Evolutionary conservation across 1,284 basidiomycete species (phyloP), one percentile per base, ranked within the genome.

Genomic region (Meripilus lineatus): DNA sequence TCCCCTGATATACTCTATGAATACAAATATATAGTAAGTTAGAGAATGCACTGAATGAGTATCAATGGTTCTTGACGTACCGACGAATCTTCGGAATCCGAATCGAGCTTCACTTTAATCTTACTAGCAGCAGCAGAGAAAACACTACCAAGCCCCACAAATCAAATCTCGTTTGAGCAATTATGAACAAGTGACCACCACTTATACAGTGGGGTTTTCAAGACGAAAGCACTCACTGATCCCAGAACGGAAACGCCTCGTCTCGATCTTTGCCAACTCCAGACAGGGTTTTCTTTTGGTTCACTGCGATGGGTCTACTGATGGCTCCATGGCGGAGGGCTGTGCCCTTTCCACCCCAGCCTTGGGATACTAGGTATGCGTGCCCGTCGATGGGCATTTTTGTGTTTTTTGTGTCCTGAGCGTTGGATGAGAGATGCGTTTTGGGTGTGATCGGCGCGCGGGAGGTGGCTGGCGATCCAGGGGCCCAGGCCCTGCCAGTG

Each of bases 231-330:
- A 76, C 85, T 63, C 56, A 93, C 91, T 93, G 89, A 63, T 96
- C 92, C 92, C 92, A 96, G 77, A 95, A 96, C 38, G 90, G 89
- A 59, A 93, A 92, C 0, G 89, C 89, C 54, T 93, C 91, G 59
- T 94, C 92, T 50, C 92, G 75, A 63, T 95, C 91, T 62, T 90
- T 92, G 44, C 93, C 93, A 43, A 96, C 67, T 1, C 93, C 93
- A 14, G 78, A 67, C 17, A 94, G 70, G 4, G 75, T 88, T 69
- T 85, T 89, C 72, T 95, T 95, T 63, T 89, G 86, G 1, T 84
- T 74, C 30, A 93, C 79, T 2, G 83, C 73, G 37, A 96, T 67
- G 2, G 92, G 93, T 15, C 80, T 75, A 17, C 69, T 65, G 35
- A 87, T 79, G 17, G 84, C 77, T 3, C 81, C 85, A 24, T 78